phyloP scores from a whole-genome alignment of 441 rosid species.

The Jatropha podagrica region DNA sequence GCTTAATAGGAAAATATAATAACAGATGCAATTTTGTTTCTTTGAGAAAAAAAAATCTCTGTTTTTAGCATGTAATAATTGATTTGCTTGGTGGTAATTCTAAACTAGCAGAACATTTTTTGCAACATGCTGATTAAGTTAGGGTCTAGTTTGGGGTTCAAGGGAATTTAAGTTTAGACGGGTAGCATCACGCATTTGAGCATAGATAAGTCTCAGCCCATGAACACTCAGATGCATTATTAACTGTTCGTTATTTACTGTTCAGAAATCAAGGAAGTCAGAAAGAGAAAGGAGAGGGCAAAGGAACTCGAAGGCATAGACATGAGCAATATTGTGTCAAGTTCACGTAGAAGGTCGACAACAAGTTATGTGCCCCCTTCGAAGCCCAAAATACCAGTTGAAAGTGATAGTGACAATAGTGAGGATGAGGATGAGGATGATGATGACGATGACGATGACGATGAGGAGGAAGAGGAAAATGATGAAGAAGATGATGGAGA shows the following conservation, averaged over 20 bases:
- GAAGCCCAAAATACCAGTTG: conserved; percentile 62
- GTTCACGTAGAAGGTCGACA: conserved; percentile 79
- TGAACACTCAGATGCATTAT: background rate
- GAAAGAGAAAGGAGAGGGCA: conserved; percentile 66
- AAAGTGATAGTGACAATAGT: conserved; percentile 35
- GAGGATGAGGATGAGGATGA: conserved; percentile 32
- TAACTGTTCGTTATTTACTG: conserved; percentile 11
- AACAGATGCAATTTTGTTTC: background rate
- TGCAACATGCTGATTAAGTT: background rate
- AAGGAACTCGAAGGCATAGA: conserved; percentile 94
- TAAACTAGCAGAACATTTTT: background rate
- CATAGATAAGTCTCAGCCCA: background rate
- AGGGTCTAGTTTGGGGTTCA: background rate
- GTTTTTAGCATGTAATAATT: background rate
- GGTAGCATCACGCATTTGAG: background rate
- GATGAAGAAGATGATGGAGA: conserved; percentile 35
- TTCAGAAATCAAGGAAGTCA: conserved; percentile 85
- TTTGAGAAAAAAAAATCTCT: background rate
- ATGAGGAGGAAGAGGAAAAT: conserved; percentile 29
- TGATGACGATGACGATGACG: conserved; percentile 39
- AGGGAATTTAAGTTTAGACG: background rate
- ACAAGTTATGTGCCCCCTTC: conserved; percentile 61
- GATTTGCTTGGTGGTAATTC: background rate
- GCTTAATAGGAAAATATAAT: background rate
- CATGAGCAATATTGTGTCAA: conserved; percentile 75